Conservation (phyloP, 177 flowering plant species). For the Telopea speciosissima region DNA sequence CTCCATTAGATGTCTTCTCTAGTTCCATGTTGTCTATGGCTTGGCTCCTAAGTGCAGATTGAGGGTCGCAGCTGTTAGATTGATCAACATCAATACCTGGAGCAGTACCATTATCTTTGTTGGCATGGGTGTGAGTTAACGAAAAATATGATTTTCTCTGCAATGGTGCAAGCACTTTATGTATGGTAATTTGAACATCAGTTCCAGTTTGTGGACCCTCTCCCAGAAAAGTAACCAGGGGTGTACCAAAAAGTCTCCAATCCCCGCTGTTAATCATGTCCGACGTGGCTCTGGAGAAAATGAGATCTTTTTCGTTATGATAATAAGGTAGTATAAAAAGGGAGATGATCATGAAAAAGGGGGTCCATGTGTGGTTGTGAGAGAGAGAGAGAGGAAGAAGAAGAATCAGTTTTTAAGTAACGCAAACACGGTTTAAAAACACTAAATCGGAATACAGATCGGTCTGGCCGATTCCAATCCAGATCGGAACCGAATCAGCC, state of each 20-base stretch:
- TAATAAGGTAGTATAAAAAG: too few relatives aligned
- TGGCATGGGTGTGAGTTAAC: slow-evolving; percentile 19
- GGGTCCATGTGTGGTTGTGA: background rate
- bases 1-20: slow-evolving; percentile 28
- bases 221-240: slow-evolving; percentile 61
- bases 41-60: slow-evolving; percentile 13
- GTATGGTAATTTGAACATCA: slow-evolving; percentile 50
- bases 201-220: slow-evolving; percentile 44
- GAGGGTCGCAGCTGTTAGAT: slow-evolving; percentile 21
- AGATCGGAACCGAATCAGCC: too few relatives aligned
- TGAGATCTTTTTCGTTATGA: background rate
- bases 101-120: slow-evolving; percentile 42
- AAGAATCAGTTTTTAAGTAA: too few relatives aligned
- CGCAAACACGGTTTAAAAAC: too few relatives aligned
- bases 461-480: too few relatives aligned
- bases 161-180: slow-evolving; percentile 57
- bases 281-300: slow-evolving; percentile 26
- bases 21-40: slow-evolving; percentile 24
- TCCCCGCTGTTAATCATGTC: slow-evolving; percentile 35
- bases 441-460: too few relatives aligned
- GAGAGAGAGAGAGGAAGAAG: background rate
- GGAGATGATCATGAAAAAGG: background rate
- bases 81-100: slow-evolving; percentile 25
- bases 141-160: slow-evolving; percentile 34
- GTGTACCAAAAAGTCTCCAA: slow-evolving; percentile 56